A percentile compares a stretch with the other conserved stretches of the same genome.
Evolutionary conservation across 371 early-diverging fungal genomes (phyloP).

Genomic region (Circinella minor): DNA sequence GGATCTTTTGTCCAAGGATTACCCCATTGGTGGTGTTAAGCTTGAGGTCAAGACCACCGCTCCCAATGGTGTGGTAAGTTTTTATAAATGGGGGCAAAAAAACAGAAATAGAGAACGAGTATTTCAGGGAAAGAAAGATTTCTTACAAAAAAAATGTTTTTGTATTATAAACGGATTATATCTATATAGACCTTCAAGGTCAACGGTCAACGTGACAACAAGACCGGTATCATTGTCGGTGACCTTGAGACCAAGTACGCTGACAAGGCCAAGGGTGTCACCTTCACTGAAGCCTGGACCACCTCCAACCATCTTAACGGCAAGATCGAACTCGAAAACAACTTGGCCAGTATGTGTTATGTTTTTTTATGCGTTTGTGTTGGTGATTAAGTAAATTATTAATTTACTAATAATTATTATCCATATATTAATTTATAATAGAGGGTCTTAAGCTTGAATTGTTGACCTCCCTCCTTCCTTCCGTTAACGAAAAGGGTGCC

Average conservation of each 20-base stretch:
- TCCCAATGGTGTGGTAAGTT: slow-evolving; percentile 91
- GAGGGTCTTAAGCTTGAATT: slow-evolving; percentile 58
- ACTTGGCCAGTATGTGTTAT: slow-evolving; percentile 76
- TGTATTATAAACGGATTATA: no score
- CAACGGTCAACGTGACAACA: slow-evolving; percentile 91
- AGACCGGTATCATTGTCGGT: slow-evolving; percentile 91
- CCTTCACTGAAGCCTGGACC: slow-evolving; percentile 95
- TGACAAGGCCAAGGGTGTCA: slow-evolving; percentile 90
- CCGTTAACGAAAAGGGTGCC: slow-evolving; percentile 52
- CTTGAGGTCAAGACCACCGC: slow-evolving; percentile 97
- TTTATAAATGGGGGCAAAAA: background rate
- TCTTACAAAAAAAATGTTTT: background rate
- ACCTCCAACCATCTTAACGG: slow-evolving; percentile 90
- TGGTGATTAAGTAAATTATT: background rate
- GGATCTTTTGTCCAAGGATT: slow-evolving; percentile 97
- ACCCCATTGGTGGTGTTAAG: slow-evolving; percentile 91
- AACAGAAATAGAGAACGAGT: background rate
- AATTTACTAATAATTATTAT: background rate
- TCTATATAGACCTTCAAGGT: slow-evolving; percentile 89
- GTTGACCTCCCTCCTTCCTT: slow-evolving; percentile 50
- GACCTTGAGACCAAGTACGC: slow-evolving; percentile 97
- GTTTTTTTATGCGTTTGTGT: background rate
- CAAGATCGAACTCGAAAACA: slow-evolving; percentile 93
- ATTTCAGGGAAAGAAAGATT: background rate
- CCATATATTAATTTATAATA: slow-evolving; percentile 12